phyloP scores from a whole-genome alignment of 306 rosid genomes.

The Ziziphus jujuba region DNA sequence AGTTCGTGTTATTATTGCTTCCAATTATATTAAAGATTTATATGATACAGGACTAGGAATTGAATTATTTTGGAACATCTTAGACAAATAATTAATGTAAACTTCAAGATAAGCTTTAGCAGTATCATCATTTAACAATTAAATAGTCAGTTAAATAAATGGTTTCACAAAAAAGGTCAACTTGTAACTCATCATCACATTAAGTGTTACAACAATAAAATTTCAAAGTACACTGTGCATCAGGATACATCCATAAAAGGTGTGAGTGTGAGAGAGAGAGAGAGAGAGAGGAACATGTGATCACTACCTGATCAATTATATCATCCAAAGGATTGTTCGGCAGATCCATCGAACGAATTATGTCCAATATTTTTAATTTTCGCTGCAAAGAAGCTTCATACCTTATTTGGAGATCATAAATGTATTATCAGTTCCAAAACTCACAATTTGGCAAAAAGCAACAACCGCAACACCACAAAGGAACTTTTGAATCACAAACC shows the following conservation, averaged over 20 bases:
- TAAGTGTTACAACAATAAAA: no score
- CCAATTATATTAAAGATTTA: no score
- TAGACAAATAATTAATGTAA: no score
- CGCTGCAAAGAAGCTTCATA: constrained; percentile 81
- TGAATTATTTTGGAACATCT: no score
- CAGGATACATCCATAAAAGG: no score
- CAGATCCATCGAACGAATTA: constrained; percentile 84
- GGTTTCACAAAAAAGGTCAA: neutral
- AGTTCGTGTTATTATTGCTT: no score
- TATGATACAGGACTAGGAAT: no score
- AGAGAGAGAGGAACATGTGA: constrained; percentile 14
- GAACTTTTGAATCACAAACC: constrained; percentile 44
- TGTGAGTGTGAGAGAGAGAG: neutral
- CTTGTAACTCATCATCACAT: no score
- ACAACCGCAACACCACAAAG: constrained; percentile 22
- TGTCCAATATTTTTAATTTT: constrained; percentile 63
- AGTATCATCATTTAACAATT: neutral
- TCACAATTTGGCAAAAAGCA: constrained; percentile 6
- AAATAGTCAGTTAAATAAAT: neutral
- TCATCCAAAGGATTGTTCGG: constrained; percentile 98
- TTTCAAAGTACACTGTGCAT: no score
- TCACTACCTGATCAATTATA: constrained; percentile 85
- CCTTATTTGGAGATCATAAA: constrained; percentile 49
- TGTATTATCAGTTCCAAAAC: constrained; percentile 14
- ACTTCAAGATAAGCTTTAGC: neutral